Evolutionary conservation across 805 yeast species (phyloP), one percentile per base, ranked within the genome.

Genomic region (Tetrapisispora pingtungensis): DNA sequence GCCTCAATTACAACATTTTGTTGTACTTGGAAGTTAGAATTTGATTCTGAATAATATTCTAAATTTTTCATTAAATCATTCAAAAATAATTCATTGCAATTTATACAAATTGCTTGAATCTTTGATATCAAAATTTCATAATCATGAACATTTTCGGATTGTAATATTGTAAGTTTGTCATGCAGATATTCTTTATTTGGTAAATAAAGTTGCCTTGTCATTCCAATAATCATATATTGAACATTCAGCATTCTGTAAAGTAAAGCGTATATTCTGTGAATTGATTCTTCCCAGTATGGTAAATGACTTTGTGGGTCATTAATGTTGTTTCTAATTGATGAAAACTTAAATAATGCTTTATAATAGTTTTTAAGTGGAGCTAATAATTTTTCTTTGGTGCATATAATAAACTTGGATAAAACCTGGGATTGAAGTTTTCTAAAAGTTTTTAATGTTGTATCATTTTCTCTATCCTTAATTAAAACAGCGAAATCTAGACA

Each of bases 251-350:
- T 45, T 32, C 59, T 49, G 8, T 59, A 44, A 3, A 58, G 41
- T 17, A 57, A 46, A 12, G 74, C 65, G 45, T 75, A 67, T 4
- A 75, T 59, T 46, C 73, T 63, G 50, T 78, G 82, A 34, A 74
- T 52, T 0, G 75, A 57, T 46, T 61, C 66, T n/a, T 61, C 54
- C 64, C 68, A 63, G 40, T 56, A 51, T 4, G 71, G 69, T 1
- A 69, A 40, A 18, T 63, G 58, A 32, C 59, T 59, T 10, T 68
- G 37, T 0, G 56, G 47, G 28, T 46, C 52, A n/a, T 43, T 46
- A 17, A 40, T 33, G 3, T 51, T 10, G 22, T 13, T 45, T 33
- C 47, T 47, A 10, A 48, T 38, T 15, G 40, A 42, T n/a, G 57
- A 52, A 45, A 56, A 65, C 19, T 48, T 52, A 31, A 50, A 43